phyloP scores from a whole-genome alignment of 2,329 filamentous ascomycete species.

The Diaporthe caulivora region DNA sequence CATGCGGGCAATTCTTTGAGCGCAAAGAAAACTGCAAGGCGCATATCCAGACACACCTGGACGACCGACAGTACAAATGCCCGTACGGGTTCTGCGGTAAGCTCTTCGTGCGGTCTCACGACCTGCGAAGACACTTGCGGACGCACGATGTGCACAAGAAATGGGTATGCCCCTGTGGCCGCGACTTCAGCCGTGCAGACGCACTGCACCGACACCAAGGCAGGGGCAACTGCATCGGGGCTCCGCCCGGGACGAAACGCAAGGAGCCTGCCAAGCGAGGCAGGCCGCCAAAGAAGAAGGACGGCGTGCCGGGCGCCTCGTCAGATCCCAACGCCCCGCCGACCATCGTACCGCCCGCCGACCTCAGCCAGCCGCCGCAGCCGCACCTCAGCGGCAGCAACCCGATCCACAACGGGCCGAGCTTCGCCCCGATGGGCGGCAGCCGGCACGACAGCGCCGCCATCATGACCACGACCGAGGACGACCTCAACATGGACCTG shows the following conservation, averaged over 20 bases:
- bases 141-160: constrained; percentile 97
- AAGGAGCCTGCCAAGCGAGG: constrained; percentile 71
- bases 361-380: constrained; percentile 37
- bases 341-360: constrained; percentile 22
- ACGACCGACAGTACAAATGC: constrained; percentile 95
- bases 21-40: constrained; percentile 99
- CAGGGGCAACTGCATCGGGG: constrained; percentile 95
- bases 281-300: constrained; percentile 68
- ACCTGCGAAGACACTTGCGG: constrained; percentile 96
- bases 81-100: constrained; percentile 82
- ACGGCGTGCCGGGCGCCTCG: constrained; percentile 22
- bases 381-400: constrained; percentile 24
- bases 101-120: constrained; percentile 96
- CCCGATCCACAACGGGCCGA: constrained; percentile 29
- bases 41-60: constrained; percentile 97
- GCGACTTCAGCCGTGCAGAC: constrained; percentile 94
- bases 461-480: constrained; percentile 29
- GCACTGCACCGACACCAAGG: constrained; percentile 94
- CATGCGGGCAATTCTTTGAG: constrained; percentile 92
- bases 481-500: constrained; percentile 20
- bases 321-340: constrained; percentile 22
- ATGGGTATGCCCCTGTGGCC: constrained; percentile 93
- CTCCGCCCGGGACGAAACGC: constrained; percentile 81
- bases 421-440: constrained; percentile 36
- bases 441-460: constrained; percentile 30